Evolutionary conservation across 1,284 basidiomycete genomes (phyloP), one percentile per base, ranked within the genome.

Genomic region (Heimioporus retisporus): DNA sequence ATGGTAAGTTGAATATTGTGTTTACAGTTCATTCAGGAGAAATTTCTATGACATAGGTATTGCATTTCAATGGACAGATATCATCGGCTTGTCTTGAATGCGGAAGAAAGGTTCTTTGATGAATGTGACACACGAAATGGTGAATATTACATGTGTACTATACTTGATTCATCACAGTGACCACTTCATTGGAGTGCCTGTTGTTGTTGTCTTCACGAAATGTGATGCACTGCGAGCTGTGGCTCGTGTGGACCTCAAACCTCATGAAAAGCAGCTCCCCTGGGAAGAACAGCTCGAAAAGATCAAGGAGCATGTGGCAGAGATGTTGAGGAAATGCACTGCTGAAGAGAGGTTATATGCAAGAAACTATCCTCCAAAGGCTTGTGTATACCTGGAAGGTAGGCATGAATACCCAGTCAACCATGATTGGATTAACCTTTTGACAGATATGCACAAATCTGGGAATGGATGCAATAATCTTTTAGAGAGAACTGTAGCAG

Each of bases 391-490:
- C 3, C 14, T 63, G 43, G 23, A 57, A 19, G 21, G 61, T 44
- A 28, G 54, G 43, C 18, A 11, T 44, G 43, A 44, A 44, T 44
- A 18, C 18, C 11, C 18, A 18, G 11, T 44, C 10, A 44, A 44
- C 18, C 43, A 44, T 44, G 18, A 44, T 44, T 44, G n/a, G n/a
- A n/a, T n/a, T n/a, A n/a, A n/a, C 13, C 21, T 42, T 19, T 16
- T 14, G 4, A 5, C 23, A 69, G 64, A 53, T 2, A 58, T 66
- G 64, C 21, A 69, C 54, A 55, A 46, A 11, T 66, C 64, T 28
- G 31, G 58, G 28, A 51, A 25, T 1, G 64, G 58, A 21, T 69
- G 62, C 16, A 28, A 6, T 0, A 13, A 19, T 14, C 50, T 69
- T 10, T 35, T 69, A 21, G 60, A 69, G 59, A 15, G 15, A 1